Conservation (phyloP, 1,284 basidiomycete genomes). For the Mycena citricolor region DNA sequence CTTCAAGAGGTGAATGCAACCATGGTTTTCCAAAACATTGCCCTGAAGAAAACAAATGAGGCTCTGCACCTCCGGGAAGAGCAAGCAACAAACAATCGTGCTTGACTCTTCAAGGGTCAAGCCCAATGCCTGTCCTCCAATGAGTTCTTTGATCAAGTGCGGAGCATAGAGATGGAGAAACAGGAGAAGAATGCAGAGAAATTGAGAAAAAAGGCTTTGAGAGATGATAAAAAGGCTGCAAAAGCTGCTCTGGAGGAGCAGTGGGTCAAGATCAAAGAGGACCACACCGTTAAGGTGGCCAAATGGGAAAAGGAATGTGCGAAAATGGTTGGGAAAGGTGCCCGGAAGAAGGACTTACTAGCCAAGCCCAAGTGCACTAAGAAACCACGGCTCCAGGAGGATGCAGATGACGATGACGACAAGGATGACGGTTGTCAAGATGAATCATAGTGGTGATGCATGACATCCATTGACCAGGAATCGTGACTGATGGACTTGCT, state of each 20-base stretch:
- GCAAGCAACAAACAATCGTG: constrained; percentile 7
- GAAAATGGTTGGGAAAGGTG: background rate
- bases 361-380: constrained; percentile 6
- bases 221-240: background rate
- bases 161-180: background rate
- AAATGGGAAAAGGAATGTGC: background rate
- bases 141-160: constrained; percentile 1
- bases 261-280: constrained; percentile 4
- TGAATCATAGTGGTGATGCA: too few relatives aligned
- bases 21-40: constrained; percentile 10
- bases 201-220: background rate
- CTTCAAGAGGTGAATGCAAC: constrained; percentile 9
- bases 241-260: constrained; percentile 1
- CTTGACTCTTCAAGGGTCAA: constrained; percentile 7
- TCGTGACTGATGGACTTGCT: too few relatives aligned
- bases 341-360: constrained; percentile 9
- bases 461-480: too few relatives aligned
- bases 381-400: too few relatives aligned
- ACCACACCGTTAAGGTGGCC: constrained; percentile 1
- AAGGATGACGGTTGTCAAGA: too few relatives aligned
- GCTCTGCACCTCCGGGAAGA: constrained; percentile 6
- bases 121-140: constrained; percentile 2
- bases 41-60: constrained; percentile 6
- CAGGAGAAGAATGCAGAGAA: constrained; percentile 3
- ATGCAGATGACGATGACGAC: too few relatives aligned